Evolutionary conservation across 352 stramenopile species (phyloP).

Genomic region (Phytophthora citrophthora): DNA sequence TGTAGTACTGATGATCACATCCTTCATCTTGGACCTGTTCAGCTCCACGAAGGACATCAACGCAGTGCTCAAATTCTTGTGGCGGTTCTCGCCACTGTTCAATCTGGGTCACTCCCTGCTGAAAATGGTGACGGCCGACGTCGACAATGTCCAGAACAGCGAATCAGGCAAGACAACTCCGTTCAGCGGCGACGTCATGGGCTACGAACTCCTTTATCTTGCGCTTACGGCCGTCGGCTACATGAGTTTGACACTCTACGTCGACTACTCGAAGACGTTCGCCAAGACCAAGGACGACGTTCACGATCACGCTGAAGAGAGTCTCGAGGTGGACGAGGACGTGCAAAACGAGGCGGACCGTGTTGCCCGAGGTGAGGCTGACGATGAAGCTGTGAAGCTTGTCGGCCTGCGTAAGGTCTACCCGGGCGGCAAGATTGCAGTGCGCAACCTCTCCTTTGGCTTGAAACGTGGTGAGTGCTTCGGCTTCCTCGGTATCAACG

Average conservation of each 20-base stretch:
- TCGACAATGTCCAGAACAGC: slow-evolving; percentile 13
- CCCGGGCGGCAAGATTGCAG: slow-evolving; percentile 69
- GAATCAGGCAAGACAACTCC: slow-evolving; percentile 13
- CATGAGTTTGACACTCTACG: slow-evolving; percentile 40
- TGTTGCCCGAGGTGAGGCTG: slow-evolving; percentile 26
- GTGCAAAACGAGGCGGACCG: slow-evolving; percentile 46
- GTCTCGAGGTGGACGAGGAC: slow-evolving; percentile 46
- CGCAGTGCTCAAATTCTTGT: slow-evolving; percentile 65
- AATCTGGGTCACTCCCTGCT: slow-evolving; percentile 42
- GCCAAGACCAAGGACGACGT: slow-evolving; percentile 50
- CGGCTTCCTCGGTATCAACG: slow-evolving; percentile 94
- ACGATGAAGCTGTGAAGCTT: slow-evolving; percentile 48
- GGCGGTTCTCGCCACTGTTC: slow-evolving; percentile 64
- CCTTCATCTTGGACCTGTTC: slow-evolving; percentile 53
- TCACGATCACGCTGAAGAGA: slow-evolving; percentile 36
- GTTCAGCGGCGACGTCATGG: slow-evolving; percentile 54
- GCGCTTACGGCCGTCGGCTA: slow-evolving; percentile 45
- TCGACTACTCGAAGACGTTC: slow-evolving; percentile 69
- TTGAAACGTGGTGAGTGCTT: slow-evolving; percentile 91
- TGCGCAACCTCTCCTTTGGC: slow-evolving; percentile 73
- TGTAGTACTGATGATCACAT: slow-evolving; percentile 57
- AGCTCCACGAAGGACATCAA: slow-evolving; percentile 48
- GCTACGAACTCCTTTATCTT: slow-evolving; percentile 59
- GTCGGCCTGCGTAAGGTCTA: slow-evolving; percentile 81
- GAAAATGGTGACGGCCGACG: slow-evolving; percentile 31